Conservation (phyloP, 192 early-diverging fungal species). For the Dissophora globulifera region DNA sequence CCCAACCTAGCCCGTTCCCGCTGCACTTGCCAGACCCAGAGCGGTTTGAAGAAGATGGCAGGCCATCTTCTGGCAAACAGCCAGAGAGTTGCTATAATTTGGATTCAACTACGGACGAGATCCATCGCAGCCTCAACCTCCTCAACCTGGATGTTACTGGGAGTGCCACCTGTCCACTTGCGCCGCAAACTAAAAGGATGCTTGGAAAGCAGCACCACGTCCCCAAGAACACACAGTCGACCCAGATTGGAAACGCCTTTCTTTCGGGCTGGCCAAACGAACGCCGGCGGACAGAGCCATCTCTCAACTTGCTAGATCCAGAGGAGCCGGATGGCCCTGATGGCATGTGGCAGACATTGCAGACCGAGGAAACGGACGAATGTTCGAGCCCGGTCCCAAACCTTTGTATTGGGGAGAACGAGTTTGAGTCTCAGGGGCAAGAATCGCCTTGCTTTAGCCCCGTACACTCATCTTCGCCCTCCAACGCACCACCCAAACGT, state of each 20-base stretch:
- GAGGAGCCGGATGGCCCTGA: slow-evolving; percentile 12
- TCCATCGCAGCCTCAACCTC: slow-evolving; percentile 41
- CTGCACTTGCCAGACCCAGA: slow-evolving; percentile 16
- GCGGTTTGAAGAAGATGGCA: not conserved
- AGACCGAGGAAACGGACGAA: slow-evolving; percentile 4
- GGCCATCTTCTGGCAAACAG: slow-evolving; percentile 1
- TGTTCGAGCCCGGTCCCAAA: not conserved
- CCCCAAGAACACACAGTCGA: not conserved
- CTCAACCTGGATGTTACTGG: slow-evolving; percentile 45
- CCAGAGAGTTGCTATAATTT: slow-evolving; percentile 44
- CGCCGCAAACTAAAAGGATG: slow-evolving; percentile 35
- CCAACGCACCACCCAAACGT: slow-evolving; percentile 16
- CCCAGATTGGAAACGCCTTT: slow-evolving; percentile 13
- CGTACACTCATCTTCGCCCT: slow-evolving; percentile 18
- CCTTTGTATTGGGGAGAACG: not conserved
- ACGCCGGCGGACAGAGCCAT: slow-evolving; percentile 16
- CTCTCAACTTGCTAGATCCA: not conserved
- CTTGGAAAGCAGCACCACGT: slow-evolving; percentile 22
- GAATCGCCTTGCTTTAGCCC: slow-evolving; percentile 28
- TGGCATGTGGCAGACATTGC: slow-evolving; percentile 39
- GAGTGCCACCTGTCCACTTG: slow-evolving; percentile 36
- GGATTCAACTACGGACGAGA: slow-evolving; percentile 46
- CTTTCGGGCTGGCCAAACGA: slow-evolving; percentile 13
- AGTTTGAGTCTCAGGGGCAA: not conserved
- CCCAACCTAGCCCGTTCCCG: slow-evolving; percentile 1